Conservation (phyloP, 805 yeast species). For the Wickerhamiella lipophila region DNA sequence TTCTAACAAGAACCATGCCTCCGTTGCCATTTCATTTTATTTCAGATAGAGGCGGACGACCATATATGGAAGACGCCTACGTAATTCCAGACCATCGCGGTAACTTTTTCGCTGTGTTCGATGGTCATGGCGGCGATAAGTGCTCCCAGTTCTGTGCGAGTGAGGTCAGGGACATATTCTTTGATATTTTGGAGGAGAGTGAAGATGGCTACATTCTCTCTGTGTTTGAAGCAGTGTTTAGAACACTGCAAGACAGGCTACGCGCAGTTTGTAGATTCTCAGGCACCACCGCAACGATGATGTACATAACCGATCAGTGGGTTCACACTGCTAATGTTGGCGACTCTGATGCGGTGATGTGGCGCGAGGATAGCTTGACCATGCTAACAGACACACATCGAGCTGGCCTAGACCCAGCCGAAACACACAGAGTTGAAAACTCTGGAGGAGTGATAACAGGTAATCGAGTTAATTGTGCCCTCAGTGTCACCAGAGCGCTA, state of each 20-base stretch:
- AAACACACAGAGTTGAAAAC: background rate
- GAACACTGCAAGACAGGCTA: background rate
- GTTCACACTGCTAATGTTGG: conserved; percentile 1
- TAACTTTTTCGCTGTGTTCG: background rate
- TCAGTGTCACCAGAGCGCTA: background rate
- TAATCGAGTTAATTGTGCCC: background rate
- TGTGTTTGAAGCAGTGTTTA: background rate
- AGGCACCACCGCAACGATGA: conserved; percentile 7
- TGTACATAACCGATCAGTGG: background rate
- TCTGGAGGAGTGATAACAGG: background rate
- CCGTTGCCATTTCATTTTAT: background rate
- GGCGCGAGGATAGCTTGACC: background rate
- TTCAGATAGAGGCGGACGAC: background rate
- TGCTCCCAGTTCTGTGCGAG: conserved; percentile 1
- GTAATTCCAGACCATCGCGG: background rate
- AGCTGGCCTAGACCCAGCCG: background rate
- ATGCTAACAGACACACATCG: background rate
- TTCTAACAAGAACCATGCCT: background rate
- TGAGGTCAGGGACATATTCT: background rate
- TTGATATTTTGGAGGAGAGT: background rate
- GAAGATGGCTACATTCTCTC: background rate
- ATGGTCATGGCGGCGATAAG: conserved; percentile 4
- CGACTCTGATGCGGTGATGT: conserved; percentile 1
- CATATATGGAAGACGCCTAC: background rate
- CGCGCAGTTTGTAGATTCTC: background rate